These are phyloP conservation scores for Hyaloscypha finlandica DNA, from an alignment of 495 filamentous ascomycete genomes.

Conservation along the genomic window DNA sequence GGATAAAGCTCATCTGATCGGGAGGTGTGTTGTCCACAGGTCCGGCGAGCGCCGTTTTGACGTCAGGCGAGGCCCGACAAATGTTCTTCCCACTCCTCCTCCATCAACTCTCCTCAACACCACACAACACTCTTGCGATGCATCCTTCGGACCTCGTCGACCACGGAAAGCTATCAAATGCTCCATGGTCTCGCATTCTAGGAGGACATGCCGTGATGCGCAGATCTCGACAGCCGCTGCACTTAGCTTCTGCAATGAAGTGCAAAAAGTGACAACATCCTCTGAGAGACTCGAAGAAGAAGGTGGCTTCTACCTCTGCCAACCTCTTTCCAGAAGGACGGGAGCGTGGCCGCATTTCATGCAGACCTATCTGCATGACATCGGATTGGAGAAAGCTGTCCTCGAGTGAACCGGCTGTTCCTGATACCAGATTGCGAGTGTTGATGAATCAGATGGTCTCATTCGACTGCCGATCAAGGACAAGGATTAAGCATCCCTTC, in stretches of 20 bases:
- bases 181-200: background rate
- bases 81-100: background rate
- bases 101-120: background rate
- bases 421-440: background rate
- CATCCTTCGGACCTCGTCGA: background rate
- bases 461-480: conserved; percentile 25
- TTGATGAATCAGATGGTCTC: conserved; percentile 5
- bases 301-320: background rate
- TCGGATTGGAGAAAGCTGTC: conserved; percentile 11
- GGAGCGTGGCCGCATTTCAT: background rate
- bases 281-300: background rate
- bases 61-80: background rate
- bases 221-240: background rate
- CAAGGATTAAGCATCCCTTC: conserved; percentile 1
- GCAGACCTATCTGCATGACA: background rate
- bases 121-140: background rate
- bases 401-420: background rate
- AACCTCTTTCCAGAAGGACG: background rate
- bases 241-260: background rate
- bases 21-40: background rate
- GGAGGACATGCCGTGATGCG: background rate
- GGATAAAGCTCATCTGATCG: background rate
- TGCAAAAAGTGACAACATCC: background rate
- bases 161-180: background rate
- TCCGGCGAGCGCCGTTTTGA: background rate